phyloP scores from a whole-genome alignment of 2,329 filamentous ascomycete genomes.

The Claviceps citrina region DNA sequence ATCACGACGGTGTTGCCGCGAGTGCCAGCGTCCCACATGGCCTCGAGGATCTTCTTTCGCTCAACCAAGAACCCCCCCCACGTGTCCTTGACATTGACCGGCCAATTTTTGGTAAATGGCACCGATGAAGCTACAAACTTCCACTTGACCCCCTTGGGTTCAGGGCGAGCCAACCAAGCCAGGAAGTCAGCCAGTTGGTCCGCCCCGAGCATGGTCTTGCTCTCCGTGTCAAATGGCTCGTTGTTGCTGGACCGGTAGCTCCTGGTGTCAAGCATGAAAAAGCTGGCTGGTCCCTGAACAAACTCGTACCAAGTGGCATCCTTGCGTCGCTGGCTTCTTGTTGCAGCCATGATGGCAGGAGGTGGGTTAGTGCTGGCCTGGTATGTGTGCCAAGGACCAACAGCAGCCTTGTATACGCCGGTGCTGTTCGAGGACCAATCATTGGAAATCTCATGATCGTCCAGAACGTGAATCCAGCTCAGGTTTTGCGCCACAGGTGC shows the following conservation, averaged over 20 bases:
- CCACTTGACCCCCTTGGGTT: slow-evolving; percentile 70
- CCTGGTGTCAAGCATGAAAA: slow-evolving; percentile 89
- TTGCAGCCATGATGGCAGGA: slow-evolving; percentile 34
- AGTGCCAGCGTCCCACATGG: slow-evolving; percentile 78
- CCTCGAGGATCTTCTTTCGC: slow-evolving; percentile 63
- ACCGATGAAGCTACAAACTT: slow-evolving; percentile 84
- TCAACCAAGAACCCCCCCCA: slow-evolving; percentile 88
- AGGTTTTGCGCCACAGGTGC: slow-evolving; percentile 55
- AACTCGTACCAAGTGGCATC: slow-evolving; percentile 80
- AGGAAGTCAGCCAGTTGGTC: slow-evolving; percentile 69
- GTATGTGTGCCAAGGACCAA: slow-evolving; percentile 76
- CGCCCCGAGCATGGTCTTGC: slow-evolving; percentile 77
- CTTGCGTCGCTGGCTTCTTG: slow-evolving; percentile 20
- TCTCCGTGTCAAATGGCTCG: slow-evolving; percentile 40
- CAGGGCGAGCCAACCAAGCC: slow-evolving; percentile 55
- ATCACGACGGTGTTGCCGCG: slow-evolving; percentile 65
- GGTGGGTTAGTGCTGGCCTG: slow-evolving; percentile 78
- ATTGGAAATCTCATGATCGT: slow-evolving; percentile 93
- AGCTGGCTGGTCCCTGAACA: slow-evolving; percentile 74
- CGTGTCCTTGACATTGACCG: slow-evolving; percentile 71
- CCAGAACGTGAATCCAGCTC: slow-evolving; percentile 95
- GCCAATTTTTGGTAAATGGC: slow-evolving; percentile 97
- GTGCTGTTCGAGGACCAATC: slow-evolving; percentile 58
- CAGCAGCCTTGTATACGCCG: slow-evolving; percentile 38
- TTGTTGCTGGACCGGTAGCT: slow-evolving; percentile 62